A percentile compares a stretch with the other conserved stretches of the same genome.
Conservation (phyloP, 2,329 filamentous ascomycete species). For the Fusarium lyarnte region DNA sequence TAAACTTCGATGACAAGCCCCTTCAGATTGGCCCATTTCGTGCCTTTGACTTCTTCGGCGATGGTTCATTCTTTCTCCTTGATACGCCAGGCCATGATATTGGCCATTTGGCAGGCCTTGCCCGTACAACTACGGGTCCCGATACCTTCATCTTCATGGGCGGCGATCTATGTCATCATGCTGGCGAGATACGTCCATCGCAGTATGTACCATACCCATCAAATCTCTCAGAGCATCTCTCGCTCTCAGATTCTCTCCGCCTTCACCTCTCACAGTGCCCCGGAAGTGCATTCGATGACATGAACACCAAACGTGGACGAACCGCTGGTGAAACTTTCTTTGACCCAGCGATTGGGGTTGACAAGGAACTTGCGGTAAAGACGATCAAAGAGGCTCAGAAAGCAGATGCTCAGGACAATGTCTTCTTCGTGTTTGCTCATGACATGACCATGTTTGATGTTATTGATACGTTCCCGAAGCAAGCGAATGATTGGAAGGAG, state of each 20-base stretch:
- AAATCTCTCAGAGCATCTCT: not conserved
- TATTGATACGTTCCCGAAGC: not conserved
- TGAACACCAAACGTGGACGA: constrained; percentile 4
- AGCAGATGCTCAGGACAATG: constrained; percentile 4
- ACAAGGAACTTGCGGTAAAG: not conserved
- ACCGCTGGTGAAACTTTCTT: not conserved
- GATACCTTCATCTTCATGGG: constrained; percentile 20
- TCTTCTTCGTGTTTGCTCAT: constrained; percentile 12
- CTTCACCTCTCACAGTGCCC: constrained; percentile 5
- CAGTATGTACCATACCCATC: not conserved
- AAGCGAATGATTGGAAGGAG: constrained; percentile 5
- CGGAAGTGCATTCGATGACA: not conserved
- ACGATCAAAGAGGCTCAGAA: constrained; percentile 5
- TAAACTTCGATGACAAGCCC: not conserved
- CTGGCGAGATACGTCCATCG: constrained; percentile 9
- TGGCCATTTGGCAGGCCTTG: constrained; percentile 20
- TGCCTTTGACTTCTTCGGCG: constrained; percentile 21
- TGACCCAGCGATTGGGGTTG: not conserved
- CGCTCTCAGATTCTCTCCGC: constrained; percentile 1
- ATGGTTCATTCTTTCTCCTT: constrained; percentile 29
- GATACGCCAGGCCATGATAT: constrained; percentile 21
- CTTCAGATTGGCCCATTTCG: constrained; percentile 10
- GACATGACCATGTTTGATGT: constrained; percentile 1
- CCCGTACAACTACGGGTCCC: not conserved
- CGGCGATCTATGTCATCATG: constrained; percentile 11